Conservation (phyloP, 306 rosid species). For the Vachellia pachyceras region DNA sequence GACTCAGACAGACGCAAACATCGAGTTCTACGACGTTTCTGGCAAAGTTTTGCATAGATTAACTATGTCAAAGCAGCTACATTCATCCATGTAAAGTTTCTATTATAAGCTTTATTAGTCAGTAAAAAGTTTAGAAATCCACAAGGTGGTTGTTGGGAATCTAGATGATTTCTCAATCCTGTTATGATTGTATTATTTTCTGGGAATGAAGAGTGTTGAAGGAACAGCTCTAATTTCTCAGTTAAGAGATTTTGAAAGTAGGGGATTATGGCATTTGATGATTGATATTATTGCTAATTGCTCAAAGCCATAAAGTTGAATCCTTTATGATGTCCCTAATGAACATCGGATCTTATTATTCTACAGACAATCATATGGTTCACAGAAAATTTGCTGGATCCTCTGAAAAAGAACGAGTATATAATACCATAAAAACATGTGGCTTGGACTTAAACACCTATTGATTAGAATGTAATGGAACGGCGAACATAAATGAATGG, state of each 20-base stretch:
- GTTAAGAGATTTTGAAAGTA: background rate
- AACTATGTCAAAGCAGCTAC: constrained; percentile 43
- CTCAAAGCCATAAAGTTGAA: background rate
- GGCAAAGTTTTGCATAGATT: constrained; percentile 49
- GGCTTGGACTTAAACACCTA: background rate
- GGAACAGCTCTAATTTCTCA: background rate
- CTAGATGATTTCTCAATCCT: background rate
- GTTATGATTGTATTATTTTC: background rate
- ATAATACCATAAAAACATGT: background rate
- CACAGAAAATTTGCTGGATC: background rate
- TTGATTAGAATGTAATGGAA: background rate
- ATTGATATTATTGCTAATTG: background rate
- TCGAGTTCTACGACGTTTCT: constrained; percentile 55
- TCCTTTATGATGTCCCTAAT: background rate
- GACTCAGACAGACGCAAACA: constrained; percentile 46
- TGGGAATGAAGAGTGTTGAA: constrained; percentile 5
- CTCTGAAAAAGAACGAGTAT: background rate
- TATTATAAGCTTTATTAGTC: background rate
- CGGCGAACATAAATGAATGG: background rate
- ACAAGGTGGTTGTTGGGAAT: background rate
- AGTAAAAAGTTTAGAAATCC: constrained; percentile 17
- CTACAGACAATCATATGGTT: background rate
- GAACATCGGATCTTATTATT: background rate
- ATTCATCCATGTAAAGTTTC: constrained; percentile 40
- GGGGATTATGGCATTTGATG: background rate